phyloP scores from a whole-genome alignment of 2,329 filamentous ascomycete species.

The Aspergillus sojae region DNA sequence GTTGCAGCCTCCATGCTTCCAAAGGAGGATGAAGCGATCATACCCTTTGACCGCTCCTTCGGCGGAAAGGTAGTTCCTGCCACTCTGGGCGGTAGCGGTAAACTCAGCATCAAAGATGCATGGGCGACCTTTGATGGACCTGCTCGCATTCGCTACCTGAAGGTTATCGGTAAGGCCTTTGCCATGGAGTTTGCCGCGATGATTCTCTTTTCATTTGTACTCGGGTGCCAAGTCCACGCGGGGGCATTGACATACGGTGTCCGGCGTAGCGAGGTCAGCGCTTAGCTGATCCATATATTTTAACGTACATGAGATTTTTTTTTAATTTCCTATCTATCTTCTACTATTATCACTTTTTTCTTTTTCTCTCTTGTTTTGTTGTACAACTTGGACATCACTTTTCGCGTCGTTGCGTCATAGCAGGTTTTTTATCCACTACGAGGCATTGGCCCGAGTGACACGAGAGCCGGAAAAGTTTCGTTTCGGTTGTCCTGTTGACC shows the following conservation, averaged over 20 bases:
- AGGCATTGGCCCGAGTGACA: background rate
- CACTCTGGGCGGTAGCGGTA: slow-evolving; percentile 72
- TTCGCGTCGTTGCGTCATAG: background rate
- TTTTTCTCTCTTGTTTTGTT: background rate
- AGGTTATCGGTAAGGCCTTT: slow-evolving; percentile 74
- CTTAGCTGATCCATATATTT: background rate
- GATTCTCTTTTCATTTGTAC: slow-evolving; percentile 51
- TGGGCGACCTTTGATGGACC: slow-evolving; percentile 76
- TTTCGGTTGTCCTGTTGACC: background rate
- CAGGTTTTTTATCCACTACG: background rate
- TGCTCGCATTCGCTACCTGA: slow-evolving; percentile 72
- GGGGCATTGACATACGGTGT: slow-evolving; percentile 34
- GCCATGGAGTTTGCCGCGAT: slow-evolving; percentile 55
- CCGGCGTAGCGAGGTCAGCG: background rate
- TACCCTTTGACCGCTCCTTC: slow-evolving; percentile 88
- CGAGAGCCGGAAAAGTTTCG: background rate
- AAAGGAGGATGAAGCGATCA: slow-evolving; percentile 79
- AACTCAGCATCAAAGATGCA: slow-evolving; percentile 71
- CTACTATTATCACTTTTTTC: background rate
- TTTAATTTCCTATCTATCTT: background rate
- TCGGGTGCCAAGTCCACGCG: slow-evolving; percentile 57
- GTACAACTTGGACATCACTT: background rate
- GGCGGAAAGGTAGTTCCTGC: slow-evolving; percentile 73
- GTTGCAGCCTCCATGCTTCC: slow-evolving; percentile 85
- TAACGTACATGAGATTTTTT: background rate